These are phyloP conservation scores for Rhizopogon sp. DNA, from an alignment of 768 basidiomycete species.

Conservation along the genomic window DNA sequence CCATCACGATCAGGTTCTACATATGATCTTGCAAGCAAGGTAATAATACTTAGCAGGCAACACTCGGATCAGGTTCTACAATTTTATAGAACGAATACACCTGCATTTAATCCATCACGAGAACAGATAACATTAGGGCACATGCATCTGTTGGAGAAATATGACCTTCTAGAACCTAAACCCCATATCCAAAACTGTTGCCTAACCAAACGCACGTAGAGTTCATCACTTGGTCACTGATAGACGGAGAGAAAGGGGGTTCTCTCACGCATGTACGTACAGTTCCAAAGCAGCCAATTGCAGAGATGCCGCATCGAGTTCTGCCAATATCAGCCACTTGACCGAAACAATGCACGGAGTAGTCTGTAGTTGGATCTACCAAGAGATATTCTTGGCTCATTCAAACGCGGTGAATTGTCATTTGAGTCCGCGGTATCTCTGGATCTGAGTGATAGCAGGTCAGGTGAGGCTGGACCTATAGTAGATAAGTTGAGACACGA, in stretches of 20 bases:
- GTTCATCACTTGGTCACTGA: constrained; percentile 4
- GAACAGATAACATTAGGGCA: not conserved
- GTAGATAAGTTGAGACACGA: not conserved
- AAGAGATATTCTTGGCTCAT: not conserved
- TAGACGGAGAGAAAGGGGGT: not conserved
- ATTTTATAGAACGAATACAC: not conserved
- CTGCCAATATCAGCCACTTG: constrained; percentile 18
- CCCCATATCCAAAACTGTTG: constrained; percentile 2
- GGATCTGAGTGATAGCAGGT: not conserved
- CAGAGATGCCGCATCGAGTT: constrained; percentile 12
- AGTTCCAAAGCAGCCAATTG: constrained; percentile 14
- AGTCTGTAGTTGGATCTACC: not conserved
- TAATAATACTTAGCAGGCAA: not conserved
- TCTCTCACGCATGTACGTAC: constrained; percentile 23
- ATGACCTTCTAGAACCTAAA: constrained; percentile 1
- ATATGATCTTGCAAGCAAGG: not conserved
- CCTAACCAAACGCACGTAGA: constrained; percentile 15
- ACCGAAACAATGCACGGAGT: constrained; percentile 9
- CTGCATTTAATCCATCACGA: not conserved
- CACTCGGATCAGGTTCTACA: no score
- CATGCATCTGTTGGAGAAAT: not conserved
- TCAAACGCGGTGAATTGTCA: not conserved
- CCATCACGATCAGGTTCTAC: no score
- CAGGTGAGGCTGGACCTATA: not conserved
- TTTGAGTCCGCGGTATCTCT: constrained; percentile 4